Conservation (phyloP, 805 yeast species). For the Metahyphopichia silvanorum region DNA sequence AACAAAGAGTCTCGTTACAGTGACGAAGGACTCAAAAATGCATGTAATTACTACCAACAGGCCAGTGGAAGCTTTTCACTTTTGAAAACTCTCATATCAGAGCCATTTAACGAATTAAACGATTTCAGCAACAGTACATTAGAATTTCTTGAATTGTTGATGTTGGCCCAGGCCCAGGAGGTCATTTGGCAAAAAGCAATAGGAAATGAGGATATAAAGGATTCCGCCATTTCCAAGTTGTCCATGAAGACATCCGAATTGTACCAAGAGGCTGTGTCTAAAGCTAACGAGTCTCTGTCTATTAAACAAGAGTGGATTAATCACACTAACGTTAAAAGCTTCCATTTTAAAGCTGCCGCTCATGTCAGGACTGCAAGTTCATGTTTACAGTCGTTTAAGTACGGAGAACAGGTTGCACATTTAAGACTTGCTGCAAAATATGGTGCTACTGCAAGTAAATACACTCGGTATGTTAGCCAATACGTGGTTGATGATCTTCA, state of each 20-base stretch:
- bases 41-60: constrained; percentile 63
- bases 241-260: constrained; percentile 59
- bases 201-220: constrained; percentile 44
- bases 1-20: constrained; percentile 39
- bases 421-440: constrained; percentile 41
- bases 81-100: neutral
- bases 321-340: constrained; percentile 54
- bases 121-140: constrained; percentile 54
- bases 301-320: constrained; percentile 61
- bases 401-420: constrained; percentile 71
- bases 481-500: constrained; percentile 49
- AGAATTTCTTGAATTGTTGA: constrained; percentile 46
- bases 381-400: constrained; percentile 46
- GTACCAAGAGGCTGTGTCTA: constrained; percentile 45
- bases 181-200: constrained; percentile 75
- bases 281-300: constrained; percentile 41
- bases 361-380: constrained; percentile 57
- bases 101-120: constrained; percentile 15
- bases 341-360: constrained; percentile 72
- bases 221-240: constrained; percentile 60
- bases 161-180: constrained; percentile 87
- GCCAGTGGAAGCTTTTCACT: constrained; percentile 65
- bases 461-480: constrained; percentile 39
- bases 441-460: constrained; percentile 34
- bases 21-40: constrained; percentile 55